Percentiles rank a stretch among this genome's conserved stretches.
These are phyloP conservation scores for Triticum dicoccoides DNA, from an alignment of 176 grass and related monocot genomes.

Conservation along the genomic window DNA sequence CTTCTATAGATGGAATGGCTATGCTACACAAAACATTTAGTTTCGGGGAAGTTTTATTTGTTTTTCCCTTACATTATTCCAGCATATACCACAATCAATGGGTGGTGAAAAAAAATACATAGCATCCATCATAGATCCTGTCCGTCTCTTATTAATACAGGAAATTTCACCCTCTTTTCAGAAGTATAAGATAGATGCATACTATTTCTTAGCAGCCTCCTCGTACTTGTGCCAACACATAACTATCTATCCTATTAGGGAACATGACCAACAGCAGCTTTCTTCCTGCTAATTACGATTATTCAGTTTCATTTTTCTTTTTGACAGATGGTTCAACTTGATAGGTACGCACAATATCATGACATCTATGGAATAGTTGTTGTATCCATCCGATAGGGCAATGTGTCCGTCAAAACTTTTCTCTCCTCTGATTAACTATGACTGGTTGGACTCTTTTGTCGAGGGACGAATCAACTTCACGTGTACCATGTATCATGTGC, in stretches of 20 bases:
- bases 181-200: conserved; percentile 4
- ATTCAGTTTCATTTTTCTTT: not conserved
- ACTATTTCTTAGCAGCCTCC: not conserved
- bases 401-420: not conserved
- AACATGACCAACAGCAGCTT: not conserved
- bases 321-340: not conserved
- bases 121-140: not conserved
- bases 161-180: not conserved
- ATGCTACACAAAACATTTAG: not conserved
- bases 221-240: not conserved
- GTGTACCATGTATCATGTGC: not conserved
- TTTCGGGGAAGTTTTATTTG: not conserved
- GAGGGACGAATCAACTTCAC: not conserved
- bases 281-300: not conserved
- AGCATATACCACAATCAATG: not conserved
- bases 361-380: not conserved
- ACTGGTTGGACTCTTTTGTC: not conserved
- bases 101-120: not conserved
- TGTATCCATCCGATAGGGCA: not conserved
- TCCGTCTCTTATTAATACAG: not conserved
- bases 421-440: not conserved
- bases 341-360: not conserved
- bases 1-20: not conserved
- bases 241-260: not conserved
- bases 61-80: not conserved